Evolutionary conservation across 108 stramenopile genomes (phyloP), one percentile per base, ranked within the genome.

Genomic region (Epithemia pelagica): DNA sequence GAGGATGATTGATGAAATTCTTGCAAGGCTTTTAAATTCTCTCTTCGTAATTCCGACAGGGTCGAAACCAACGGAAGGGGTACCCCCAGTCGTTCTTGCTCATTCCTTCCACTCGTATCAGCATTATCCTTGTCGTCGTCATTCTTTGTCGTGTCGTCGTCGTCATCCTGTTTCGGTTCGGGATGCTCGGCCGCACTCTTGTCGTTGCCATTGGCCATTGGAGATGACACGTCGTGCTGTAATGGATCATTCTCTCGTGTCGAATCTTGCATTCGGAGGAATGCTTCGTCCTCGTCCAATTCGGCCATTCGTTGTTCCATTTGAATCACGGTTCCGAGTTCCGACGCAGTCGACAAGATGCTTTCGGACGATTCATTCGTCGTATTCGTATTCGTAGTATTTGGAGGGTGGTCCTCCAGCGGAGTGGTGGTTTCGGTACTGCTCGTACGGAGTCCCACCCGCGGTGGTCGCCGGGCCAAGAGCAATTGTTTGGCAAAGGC

Each of bases 301-400:
- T 46, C 37, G 15, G 37, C 37, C 37, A 46, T 10, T 46, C 37
- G 37, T 46, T 46, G 37, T 46, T 15, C 37, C 37, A 46, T 46
- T 10, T 46, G 30, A 71, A 82, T 76, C 7, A 82, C 75, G 19
- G 82, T 82, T 7, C 82, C 82, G 68, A 82, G 73, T 68, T 82
- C 78, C n/a, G 82, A 82, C 30, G 74, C 69, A 7, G 74, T 82
- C 26, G 82, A 82, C 26, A 64, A 63, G 23, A 74, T 74, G 52
- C 72, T 62, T 0, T 77, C 78, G 72, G 25, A 33, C 26, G 64
- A 64, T 23, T 58, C 54, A 46, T 46, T 15, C 10, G 37, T 15
- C 5, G 15, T 15, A 46, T 15, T 15, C n/a, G n/a, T n/a, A n/a
- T n/a, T n/a, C n/a, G n/a, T n/a, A n/a, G n/a, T n/a, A n/a, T n/a